Evolutionary conservation across 768 basidiomycete species (phyloP).

Genomic region (Tulasnella sp.): DNA sequence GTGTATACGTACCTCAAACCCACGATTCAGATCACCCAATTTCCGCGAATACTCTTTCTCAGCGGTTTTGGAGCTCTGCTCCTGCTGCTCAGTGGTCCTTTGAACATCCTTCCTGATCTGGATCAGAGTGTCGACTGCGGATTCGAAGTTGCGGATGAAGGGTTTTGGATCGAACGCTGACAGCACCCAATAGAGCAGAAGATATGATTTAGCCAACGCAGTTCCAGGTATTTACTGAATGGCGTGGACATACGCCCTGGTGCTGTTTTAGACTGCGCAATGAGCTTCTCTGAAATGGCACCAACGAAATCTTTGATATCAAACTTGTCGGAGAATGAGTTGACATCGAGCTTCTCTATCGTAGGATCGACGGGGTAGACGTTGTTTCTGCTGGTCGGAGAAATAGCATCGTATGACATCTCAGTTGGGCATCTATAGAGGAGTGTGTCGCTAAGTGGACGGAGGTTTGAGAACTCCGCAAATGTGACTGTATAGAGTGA

Average conservation of each 20-base stretch:
- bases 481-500: no score
- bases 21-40: constrained; percentile 83
- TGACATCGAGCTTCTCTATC: constrained; percentile 32
- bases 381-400: constrained; percentile 1
- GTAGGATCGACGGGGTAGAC: constrained; percentile 45
- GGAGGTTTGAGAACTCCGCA: no score
- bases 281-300: constrained; percentile 76
- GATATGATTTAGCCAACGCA: neutral
- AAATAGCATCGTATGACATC: neutral
- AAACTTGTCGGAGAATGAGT: constrained; percentile 48
- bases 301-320: constrained; percentile 85
- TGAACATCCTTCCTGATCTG: constrained; percentile 84
- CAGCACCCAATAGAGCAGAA: neutral
- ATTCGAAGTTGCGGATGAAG: constrained; percentile 85
- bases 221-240: no score
- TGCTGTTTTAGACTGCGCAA: constrained; percentile 69
- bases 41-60: constrained; percentile 92
- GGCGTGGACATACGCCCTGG: constrained; percentile 54
- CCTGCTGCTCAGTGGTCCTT: constrained; percentile 78
- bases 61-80: constrained; percentile 76
- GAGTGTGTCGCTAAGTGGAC: neutral
- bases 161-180: constrained; percentile 90
- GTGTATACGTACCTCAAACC: constrained; percentile 72
- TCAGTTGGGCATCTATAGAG: neutral
- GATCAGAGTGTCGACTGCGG: constrained; percentile 79